Conservation (phyloP, 1,284 basidiomycete genomes). For the Ganoderma lucidum region DNA sequence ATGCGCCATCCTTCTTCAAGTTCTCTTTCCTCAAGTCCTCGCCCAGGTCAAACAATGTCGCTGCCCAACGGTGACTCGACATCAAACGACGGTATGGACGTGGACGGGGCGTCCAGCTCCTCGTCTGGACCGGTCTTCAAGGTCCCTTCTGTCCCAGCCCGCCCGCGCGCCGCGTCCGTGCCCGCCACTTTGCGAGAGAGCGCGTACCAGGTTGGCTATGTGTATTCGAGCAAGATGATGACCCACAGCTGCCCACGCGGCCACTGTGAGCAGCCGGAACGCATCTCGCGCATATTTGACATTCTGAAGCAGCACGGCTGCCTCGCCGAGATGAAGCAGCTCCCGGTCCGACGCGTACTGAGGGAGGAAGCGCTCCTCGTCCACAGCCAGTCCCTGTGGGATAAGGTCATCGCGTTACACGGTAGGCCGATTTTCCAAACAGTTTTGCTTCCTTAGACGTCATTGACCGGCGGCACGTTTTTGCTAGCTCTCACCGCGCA, state of each 20-base stretch:
- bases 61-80: slow-evolving; percentile 16
- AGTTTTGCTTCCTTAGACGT: too few relatives aligned
- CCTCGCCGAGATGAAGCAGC: slow-evolving; percentile 76
- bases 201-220: slow-evolving; percentile 70
- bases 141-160: slow-evolving; percentile 1
- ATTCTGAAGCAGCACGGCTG: slow-evolving; percentile 70
- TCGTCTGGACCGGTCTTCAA: not conserved
- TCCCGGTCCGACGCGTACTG: slow-evolving; percentile 79
- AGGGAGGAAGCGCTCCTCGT: slow-evolving; percentile 88
- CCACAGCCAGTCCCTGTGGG: slow-evolving; percentile 91
- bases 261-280: slow-evolving; percentile 91
- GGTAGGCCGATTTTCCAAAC: slow-evolving; percentile 49
- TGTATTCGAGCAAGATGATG: slow-evolving; percentile 91
- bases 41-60: slow-evolving; percentile 11
- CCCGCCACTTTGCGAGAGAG: slow-evolving; percentile 28
- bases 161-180: slow-evolving; percentile 31
- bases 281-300: slow-evolving; percentile 84
- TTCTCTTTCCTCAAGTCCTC: not conserved
- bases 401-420: slow-evolving; percentile 84
- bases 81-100: slow-evolving; percentile 19
- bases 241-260: slow-evolving; percentile 71
- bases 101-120: slow-evolving; percentile 8
- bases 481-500: slow-evolving; percentile 73
- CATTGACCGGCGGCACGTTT: not conserved
- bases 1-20: not conserved